Percentiles rank a stretch among this genome's conserved stretches.
Conservation (phyloP, 257 asterid species). For the Fraxinus pennsylvanica region DNA sequence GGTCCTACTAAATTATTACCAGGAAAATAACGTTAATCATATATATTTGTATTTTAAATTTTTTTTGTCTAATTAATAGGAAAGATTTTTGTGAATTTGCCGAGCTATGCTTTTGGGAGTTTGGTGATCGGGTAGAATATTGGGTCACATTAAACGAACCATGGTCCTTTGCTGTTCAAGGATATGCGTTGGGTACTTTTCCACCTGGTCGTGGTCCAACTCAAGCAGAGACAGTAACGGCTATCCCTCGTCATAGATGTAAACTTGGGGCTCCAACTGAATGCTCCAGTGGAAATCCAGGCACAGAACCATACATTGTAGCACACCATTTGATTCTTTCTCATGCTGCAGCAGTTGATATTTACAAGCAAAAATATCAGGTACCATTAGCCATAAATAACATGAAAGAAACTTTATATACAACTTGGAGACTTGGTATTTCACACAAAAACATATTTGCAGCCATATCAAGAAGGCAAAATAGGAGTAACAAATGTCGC, state of each 20-base stretch:
- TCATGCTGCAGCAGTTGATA: slow-evolving; percentile 20
- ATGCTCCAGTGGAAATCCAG: slow-evolving; percentile 10
- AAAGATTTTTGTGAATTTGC: slow-evolving; percentile 38
- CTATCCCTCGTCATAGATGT: not conserved
- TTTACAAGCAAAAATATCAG: slow-evolving; percentile 13
- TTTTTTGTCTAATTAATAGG: slow-evolving; percentile 15
- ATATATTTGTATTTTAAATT: not conserved
- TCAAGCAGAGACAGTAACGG: not conserved
- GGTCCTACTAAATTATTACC: no score
- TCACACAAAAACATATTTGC: not conserved
- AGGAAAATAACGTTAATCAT: no score
- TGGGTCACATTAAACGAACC: slow-evolving; percentile 51
- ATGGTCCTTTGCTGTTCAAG: slow-evolving; percentile 15
- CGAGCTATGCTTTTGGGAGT: slow-evolving; percentile 46
- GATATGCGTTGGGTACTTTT: slow-evolving; percentile 18
- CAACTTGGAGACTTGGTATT: not conserved
- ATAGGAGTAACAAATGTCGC: slow-evolving; percentile 32
- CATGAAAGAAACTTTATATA: not conserved
- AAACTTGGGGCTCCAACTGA: not conserved
- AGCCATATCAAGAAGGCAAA: slow-evolving; percentile 36
- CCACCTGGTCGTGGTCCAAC: slow-evolving; percentile 32
- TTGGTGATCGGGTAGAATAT: slow-evolving; percentile 44
- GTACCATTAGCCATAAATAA: not conserved
- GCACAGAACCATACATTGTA: slow-evolving; percentile 19
- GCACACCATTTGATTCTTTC: slow-evolving; percentile 22